Conservation (phyloP, 2,329 filamentous ascomycete genomes). For the Pyrenophora teres region DNA sequence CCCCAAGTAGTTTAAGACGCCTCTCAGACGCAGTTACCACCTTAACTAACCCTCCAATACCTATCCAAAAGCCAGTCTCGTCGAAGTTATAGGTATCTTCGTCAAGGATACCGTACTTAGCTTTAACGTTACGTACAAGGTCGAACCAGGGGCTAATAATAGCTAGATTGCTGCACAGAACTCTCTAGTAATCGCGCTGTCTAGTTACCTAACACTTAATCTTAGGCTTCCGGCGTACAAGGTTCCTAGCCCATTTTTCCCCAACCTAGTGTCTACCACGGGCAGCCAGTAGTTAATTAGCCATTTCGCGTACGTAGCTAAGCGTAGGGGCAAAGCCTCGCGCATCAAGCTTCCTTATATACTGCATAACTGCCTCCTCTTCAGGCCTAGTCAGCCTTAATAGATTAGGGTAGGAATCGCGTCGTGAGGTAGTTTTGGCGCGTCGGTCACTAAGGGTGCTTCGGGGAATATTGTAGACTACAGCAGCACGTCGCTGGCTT, state of each 20-base stretch:
- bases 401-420: neutral
- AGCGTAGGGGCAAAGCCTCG: slow-evolving; percentile 8
- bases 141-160: slow-evolving; percentile 17
- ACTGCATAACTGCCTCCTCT: slow-evolving; percentile 3
- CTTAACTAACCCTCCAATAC: slow-evolving; percentile 9
- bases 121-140: slow-evolving; percentile 16
- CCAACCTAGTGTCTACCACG: slow-evolving; percentile 9
- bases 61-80: slow-evolving; percentile 19
- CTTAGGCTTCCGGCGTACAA: slow-evolving; percentile 11
- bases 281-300: slow-evolving; percentile 15
- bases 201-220: slow-evolving; percentile 8
- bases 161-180: slow-evolving; percentile 9
- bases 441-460: neutral
- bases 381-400: slow-evolving; percentile 2
- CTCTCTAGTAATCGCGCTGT: slow-evolving; percentile 13
- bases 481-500: neutral
- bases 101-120: slow-evolving; percentile 16
- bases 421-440: slow-evolving; percentile 1
- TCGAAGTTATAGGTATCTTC: neutral
- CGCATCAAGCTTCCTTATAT: slow-evolving; percentile 9
- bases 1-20: slow-evolving; percentile 1
- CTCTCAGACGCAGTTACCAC: slow-evolving; percentile 14
- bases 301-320: slow-evolving; percentile 9
- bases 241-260: slow-evolving; percentile 13
- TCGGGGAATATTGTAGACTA: neutral